Evolutionary conservation across 129 eudicot species (phyloP), one percentile per base, ranked within the genome.

Genomic region (Kitagawia praeruptora): DNA sequence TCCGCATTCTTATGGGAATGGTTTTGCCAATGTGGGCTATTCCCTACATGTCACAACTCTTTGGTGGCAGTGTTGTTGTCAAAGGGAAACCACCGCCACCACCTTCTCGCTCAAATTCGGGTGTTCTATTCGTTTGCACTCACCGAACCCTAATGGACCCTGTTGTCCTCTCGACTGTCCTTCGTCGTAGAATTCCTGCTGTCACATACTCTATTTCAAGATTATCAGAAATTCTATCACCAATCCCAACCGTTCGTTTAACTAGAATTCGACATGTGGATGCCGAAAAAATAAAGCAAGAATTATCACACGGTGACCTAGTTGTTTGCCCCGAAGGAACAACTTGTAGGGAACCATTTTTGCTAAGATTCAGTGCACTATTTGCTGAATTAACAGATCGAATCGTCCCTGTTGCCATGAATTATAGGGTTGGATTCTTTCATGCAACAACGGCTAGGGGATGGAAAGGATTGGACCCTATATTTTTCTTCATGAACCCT

Each of bases 131-230:
- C 41, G 98, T 95, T 0, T 95, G 98, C 89, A 95, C 93, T 34
- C 98, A 95, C 77, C 88, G 98, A 39, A 92, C 94, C 23, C 82
- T 95, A 79, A 86, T 95, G 90, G 98, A 95, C 87, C 98, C 98
- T 1, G 97, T 95, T 0, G 90, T 95, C 70, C 89, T 95, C 78
- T 92, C 98, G 56, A 54, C 91, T 44, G 97, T 89, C 85, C 96
- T 95, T 54, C 86, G 77, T 18, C 91, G 98, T 3, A 85, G 86
- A 23, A 89, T 95, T 41, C 98, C 98, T 0, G 98, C 98, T n/a
- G 98, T 95, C 49, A 95, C 98, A 2, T 95, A 95, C 83, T 95
- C 98, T 51, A 79, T 95, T 49, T 95, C 98, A 28, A 88, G 98
- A 18, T 77, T 95, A 46, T 84, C 96, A 0, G 98, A 95, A 80